These are phyloP conservation scores for Sarocladium brachiariae DNA, from an alignment of 2,329 filamentous ascomycete species.

Conservation along the genomic window DNA sequence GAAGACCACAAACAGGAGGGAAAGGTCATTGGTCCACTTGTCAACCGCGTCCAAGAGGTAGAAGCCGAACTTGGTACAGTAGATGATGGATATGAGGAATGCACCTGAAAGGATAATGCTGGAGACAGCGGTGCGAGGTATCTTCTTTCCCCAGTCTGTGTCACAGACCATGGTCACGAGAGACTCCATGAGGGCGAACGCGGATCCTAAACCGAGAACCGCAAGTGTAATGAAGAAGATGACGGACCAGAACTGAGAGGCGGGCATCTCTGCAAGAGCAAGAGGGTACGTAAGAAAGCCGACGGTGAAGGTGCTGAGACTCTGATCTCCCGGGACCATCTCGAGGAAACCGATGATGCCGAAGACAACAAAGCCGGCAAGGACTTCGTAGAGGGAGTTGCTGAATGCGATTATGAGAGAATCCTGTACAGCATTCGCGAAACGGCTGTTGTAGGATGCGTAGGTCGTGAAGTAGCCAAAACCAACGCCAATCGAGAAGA, in stretches of 20 bases:
- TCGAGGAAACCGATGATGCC: conserved; percentile 44
- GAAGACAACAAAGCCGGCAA: conserved; percentile 40
- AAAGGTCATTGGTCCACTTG: conserved; percentile 47
- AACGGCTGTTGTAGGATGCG: conserved; percentile 49
- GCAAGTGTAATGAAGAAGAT: conserved; percentile 51
- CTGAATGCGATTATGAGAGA: conserved; percentile 46
- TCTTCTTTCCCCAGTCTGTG: conserved; percentile 31
- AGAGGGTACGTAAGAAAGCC: conserved; percentile 52
- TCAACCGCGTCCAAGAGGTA: conserved; percentile 48
- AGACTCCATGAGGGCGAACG: conserved; percentile 52
- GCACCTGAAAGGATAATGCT: conserved; percentile 40
- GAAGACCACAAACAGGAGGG: conserved; percentile 47
- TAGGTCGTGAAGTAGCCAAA: conserved; percentile 54
- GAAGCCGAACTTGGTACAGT: conserved; percentile 51
- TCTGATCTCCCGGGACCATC: conserved; percentile 22
- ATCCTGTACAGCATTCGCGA: conserved; percentile 53
- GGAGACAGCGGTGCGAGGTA: conserved; percentile 36
- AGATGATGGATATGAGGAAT: conserved; percentile 47
- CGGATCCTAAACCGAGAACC: conserved; percentile 49
- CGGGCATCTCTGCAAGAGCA: conserved; percentile 49
- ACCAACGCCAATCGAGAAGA: conserved; percentile 42
- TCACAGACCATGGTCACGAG: conserved; percentile 47
- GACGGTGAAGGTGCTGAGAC: conserved; percentile 46
- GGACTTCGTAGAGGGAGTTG: conserved; percentile 50
- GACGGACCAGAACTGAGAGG: conserved; percentile 51